Evolutionary conservation across 345 rosid species (phyloP).

Genomic region (Rhizophora mangle): DNA sequence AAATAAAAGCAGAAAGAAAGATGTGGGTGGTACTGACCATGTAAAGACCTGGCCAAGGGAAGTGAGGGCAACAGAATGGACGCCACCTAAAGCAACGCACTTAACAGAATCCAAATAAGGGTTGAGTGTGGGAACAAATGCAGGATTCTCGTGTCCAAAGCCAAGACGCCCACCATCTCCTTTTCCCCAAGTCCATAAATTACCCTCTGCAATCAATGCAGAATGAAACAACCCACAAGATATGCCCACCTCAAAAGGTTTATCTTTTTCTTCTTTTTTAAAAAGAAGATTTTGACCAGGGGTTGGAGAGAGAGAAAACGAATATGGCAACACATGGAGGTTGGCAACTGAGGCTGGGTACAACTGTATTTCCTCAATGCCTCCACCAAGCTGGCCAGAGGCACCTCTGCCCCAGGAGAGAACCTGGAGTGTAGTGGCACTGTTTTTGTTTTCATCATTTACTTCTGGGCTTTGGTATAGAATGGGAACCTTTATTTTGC

Average conservation of each 20-base stretch:
- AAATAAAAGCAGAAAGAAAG: neutral
- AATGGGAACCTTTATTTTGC: slow-evolving; percentile 39
- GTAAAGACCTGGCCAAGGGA: slow-evolving; percentile 62
- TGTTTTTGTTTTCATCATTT: slow-evolving; percentile 20
- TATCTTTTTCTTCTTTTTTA: neutral
- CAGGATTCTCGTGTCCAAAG: slow-evolving; percentile 74
- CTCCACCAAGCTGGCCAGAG: slow-evolving; percentile 94
- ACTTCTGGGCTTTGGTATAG: slow-evolving; percentile 45
- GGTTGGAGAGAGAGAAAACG: slow-evolving; percentile 49
- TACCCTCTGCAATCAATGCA: slow-evolving; percentile 54
- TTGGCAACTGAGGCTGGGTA: slow-evolving; percentile 70
- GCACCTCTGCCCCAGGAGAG: slow-evolving; percentile 92
- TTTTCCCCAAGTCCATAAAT: slow-evolving; percentile 87
- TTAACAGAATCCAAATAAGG: slow-evolving; percentile 54
- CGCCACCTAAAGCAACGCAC: slow-evolving; percentile 71
- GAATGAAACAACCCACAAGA: slow-evolving; percentile 88
- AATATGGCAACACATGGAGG: slow-evolving; percentile 38
- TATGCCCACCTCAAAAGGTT: slow-evolving; percentile 44
- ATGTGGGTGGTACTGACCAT: slow-evolving; percentile 48
- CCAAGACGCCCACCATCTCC: slow-evolving; percentile 96
- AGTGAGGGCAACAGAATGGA: slow-evolving; percentile 80
- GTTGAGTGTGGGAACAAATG: slow-evolving; percentile 63
- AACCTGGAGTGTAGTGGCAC: slow-evolving; percentile 49
- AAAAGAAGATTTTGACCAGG: slow-evolving; percentile 41
- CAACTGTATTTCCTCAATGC: slow-evolving; percentile 68